Evolutionary conservation across 192 early-diverging fungal genomes (phyloP).

Genomic region (Coemansia sp.): DNA sequence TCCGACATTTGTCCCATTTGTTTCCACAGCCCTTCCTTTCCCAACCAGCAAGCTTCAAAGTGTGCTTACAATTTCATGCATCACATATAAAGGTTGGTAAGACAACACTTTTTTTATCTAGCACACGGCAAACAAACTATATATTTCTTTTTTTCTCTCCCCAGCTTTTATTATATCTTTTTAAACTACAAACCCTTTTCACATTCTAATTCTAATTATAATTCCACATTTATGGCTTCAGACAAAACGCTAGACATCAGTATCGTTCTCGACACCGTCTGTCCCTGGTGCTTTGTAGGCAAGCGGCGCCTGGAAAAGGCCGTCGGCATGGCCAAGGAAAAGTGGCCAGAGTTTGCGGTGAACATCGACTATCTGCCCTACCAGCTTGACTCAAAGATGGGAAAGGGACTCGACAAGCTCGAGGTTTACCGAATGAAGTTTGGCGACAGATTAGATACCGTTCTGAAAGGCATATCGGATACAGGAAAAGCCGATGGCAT

Average conservation of each 20-base stretch:
- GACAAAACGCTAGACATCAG: slow-evolving; percentile 57
- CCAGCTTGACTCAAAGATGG: slow-evolving; percentile 64
- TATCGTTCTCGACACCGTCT: slow-evolving; percentile 67
- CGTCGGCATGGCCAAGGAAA: slow-evolving; percentile 47
- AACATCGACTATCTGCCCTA: slow-evolving; percentile 67
- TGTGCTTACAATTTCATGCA: no score
- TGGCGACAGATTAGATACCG: slow-evolving; percentile 59
- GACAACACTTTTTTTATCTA: no score
- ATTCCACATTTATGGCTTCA: slow-evolving; percentile 13
- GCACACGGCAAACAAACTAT: no score
- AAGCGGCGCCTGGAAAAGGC: slow-evolving; percentile 71
- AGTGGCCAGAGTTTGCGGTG: slow-evolving; percentile 59
- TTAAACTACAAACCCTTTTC: background rate
- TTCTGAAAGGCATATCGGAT: slow-evolving; percentile 56
- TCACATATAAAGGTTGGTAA: no score
- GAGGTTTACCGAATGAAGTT: slow-evolving; percentile 66
- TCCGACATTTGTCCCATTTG: no score
- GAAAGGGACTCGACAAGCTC: slow-evolving; percentile 55
- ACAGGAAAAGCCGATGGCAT: slow-evolving; percentile 69
- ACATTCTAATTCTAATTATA: background rate
- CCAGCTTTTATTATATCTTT: background rate
- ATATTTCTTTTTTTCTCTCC: background rate
- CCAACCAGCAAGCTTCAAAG: no score
- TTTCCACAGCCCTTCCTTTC: no score
- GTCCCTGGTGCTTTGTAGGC: slow-evolving; percentile 80